Evolutionary conservation across 495 filamentous ascomycete species (phyloP).

Genomic region (Trichoderma virens): DNA sequence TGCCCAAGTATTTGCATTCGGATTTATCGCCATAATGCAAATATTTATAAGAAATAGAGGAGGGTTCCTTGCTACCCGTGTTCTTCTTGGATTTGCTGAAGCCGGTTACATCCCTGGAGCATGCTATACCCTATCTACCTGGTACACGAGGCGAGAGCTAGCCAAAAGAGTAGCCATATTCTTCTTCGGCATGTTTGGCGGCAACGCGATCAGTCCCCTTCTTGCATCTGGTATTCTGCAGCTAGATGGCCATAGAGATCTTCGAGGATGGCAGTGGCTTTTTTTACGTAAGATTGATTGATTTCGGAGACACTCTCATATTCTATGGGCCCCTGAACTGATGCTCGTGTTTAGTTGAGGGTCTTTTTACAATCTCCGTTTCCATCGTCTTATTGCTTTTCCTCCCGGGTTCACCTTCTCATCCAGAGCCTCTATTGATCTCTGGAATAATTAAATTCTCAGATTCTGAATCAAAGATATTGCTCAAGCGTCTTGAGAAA

Average conservation of each 20-base stretch:
- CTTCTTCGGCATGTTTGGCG: constrained; percentile 40
- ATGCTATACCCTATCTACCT: constrained; percentile 21
- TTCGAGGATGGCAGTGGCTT: constrained; percentile 50
- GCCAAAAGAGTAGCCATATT: constrained; percentile 40
- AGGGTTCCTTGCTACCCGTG: constrained; percentile 30
- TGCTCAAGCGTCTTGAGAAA: constrained; percentile 15
- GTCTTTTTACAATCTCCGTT: constrained; percentile 42
- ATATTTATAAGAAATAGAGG: constrained; percentile 33
- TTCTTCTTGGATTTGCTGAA: constrained; percentile 34
- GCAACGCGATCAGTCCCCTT: constrained; percentile 33
- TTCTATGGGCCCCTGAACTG: background rate
- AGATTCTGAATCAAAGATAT: constrained; percentile 12
- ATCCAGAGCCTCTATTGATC: constrained; percentile 31
- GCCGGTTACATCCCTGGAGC: constrained; percentile 29
- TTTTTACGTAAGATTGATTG: constrained; percentile 34
- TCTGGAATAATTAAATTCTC: constrained; percentile 22
- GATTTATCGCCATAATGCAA: constrained; percentile 43
- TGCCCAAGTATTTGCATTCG: constrained; percentile 42
- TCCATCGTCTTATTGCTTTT: constrained; percentile 36
- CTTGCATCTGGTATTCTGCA: constrained; percentile 43
- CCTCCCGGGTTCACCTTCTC: constrained; percentile 35
- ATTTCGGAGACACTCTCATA: background rate
- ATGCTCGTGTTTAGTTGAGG: constrained; percentile 33
- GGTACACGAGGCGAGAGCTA: constrained; percentile 21
- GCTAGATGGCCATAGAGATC: constrained; percentile 29